phyloP scores from a whole-genome alignment of 2,329 filamentous ascomycete genomes.

The Dothiorella sarmentorum region DNA sequence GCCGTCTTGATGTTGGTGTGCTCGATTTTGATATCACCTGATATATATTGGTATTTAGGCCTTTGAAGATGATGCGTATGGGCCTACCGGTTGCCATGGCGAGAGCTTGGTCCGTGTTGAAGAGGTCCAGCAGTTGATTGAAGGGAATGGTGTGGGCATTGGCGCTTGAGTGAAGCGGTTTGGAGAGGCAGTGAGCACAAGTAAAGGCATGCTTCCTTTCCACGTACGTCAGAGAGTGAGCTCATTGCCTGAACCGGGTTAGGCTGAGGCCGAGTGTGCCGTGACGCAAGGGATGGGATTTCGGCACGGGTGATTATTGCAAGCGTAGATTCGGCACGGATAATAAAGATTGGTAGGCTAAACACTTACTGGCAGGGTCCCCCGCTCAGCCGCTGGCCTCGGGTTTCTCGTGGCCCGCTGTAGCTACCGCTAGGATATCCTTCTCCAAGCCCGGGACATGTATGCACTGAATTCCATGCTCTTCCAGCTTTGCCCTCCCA shows the following conservation, averaged over 20 bases:
- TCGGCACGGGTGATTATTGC: too few species aligned
- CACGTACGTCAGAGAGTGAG: conserved; percentile 5
- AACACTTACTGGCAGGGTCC: background rate
- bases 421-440: conserved; percentile 78
- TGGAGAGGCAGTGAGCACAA: background rate
- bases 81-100: conserved; percentile 36
- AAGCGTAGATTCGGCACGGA: too few species aligned
- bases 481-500: conserved; percentile 66
- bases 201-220: background rate
- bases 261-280: conserved; percentile 5
- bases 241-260: conserved; percentile 7
- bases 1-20: conserved; percentile 54
- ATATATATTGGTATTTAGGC: background rate
- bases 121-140: background rate
- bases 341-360: background rate
- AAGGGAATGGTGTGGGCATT: background rate
- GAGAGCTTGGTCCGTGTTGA: conserved; percentile 17
- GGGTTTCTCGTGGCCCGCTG: conserved; percentile 66
- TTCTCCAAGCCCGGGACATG: conserved; percentile 72
- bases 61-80: too few species aligned
- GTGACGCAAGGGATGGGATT: too few species aligned
- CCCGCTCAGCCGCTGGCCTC: background rate
- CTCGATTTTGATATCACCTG: conserved; percentile 45
- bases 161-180: background rate
- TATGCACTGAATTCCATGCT: conserved; percentile 69